Base-by-base conservation (phyloP, 352 stramenopile genomes). In the Phytophthora niederhauseri region DNA sequence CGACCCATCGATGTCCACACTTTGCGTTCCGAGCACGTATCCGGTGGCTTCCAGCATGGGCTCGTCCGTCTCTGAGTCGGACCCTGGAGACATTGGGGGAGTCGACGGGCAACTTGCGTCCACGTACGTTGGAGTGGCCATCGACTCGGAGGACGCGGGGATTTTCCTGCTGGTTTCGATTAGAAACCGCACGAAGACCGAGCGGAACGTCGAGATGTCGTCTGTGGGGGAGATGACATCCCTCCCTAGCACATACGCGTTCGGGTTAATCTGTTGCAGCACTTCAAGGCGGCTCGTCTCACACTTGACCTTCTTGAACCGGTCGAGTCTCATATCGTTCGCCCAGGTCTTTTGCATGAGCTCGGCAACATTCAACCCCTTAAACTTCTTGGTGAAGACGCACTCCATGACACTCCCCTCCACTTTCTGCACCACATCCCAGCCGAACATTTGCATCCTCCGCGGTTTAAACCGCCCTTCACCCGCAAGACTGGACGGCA, bases 1-100 rank as follows among this genome's bases (percentile, higher is more conserved):
- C 5, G 67, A 76, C 8, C 72, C 64, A 64, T 72, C 30, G 24
- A 69, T 57, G 31, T 82, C 77, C 24, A 82, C 70, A 54, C 76
- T 84, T 36, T 87, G 78, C 24, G 78, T 81, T 43, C 78, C 78
- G 0, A 87, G 58, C 2, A 87, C 66, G 56, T 83, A 84, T 6
- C 76, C 76, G 9, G 66, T 79, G 12, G 66, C 68, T 62, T 72
- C 69, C 3, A 78, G 72, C 57, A 72, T 71, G 3, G 52, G 28
- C 9, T 65, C 64, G 4, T 72, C 59, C 1, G 11, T 22, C 1
- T 68, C 68, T 1, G 56, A 70, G 41, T 76, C 68, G 7, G 58
- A 76, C 20, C 34, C 53, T 1, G 60, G 38, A 7, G 50, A 67
- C n/a, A 61, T 49, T 6, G 67, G 63, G 0, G 69, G 64, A 12